Base-by-base conservation (phyloP, 2,329 filamentous ascomycete species). In the Aureobasidium musti region DNA sequence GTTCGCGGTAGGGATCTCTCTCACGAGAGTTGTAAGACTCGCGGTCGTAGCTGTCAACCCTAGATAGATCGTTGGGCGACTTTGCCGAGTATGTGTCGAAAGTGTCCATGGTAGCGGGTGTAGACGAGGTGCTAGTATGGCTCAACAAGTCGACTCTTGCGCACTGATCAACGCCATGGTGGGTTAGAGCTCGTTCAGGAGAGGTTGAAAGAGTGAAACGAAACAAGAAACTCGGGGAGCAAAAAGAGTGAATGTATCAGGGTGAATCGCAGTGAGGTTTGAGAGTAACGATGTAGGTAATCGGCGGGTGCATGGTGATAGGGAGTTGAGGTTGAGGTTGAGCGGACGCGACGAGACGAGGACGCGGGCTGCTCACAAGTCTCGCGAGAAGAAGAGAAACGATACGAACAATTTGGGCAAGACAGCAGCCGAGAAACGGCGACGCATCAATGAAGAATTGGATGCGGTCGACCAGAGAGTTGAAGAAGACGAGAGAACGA, bases 1-100 rank as follows among this genome's bases (percentile, higher is more conserved):
- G 65, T 39, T 73, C 73, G 37, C 73, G 72, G 64, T 75, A 73
- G 5, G 71, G 63, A 17, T 67, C 59, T n/a, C 67, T 66, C 14
- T 68, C 56, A 23, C 64, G 64, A 17, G 67, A 50, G 17, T 56
- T 49, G 54, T 67, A 64, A 26, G 33, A 52, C 23, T 67, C 64
- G 41, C 64, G 50, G 33, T 66, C 61, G 43, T 64, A 63, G 30
- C 64, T 67, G 7, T 68, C 67, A n/a, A 52, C 56, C 14, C 60
- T 53, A 7, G 56, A 37, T 21, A 63, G 64, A 26, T 54, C 64
- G 35, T 66, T 54, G 43, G 65, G 65, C 65, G 66, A 63, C 28
- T 53, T 56, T 14, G 37, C 33, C 39, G 37, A 28, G 23, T 67
- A 63, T 33, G 30, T 33, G 23, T 67, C 59, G 52, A 64, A 37